Percentiles rank a stretch among this genome's conserved stretches.
Evolutionary conservation across 192 early-diverging fungal species (phyloP).

Genomic region (Entophlyctis luteolus): DNA sequence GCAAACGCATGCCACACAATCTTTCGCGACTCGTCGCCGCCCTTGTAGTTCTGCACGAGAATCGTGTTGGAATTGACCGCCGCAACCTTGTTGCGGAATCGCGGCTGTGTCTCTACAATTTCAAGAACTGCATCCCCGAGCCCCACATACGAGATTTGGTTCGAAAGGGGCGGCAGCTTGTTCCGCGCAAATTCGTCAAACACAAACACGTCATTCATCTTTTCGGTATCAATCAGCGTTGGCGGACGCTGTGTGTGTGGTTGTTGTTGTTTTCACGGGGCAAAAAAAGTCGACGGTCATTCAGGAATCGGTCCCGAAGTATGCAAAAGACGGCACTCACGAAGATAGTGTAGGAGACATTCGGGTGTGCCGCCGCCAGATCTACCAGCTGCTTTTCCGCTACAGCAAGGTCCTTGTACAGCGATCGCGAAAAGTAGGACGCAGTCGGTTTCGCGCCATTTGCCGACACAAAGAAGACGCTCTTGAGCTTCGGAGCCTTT

Average conservation of each 20-base stretch:
- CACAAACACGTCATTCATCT: slow-evolving; percentile 23
- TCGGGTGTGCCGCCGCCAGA: background rate
- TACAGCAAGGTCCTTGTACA: background rate
- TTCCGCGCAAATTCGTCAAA: slow-evolving; percentile 19
- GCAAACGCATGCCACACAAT: background rate
- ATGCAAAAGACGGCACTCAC: background rate
- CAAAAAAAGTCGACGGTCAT: background rate
- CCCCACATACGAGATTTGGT: slow-evolving; percentile 17
- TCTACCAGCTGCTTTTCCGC: slow-evolving; percentile 1
- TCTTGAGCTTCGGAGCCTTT: background rate
- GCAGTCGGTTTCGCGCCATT: background rate
- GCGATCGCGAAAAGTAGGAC: background rate
- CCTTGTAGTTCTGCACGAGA: background rate
- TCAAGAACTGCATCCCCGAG: slow-evolving; percentile 23
- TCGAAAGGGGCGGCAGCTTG: background rate
- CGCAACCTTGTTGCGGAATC: slow-evolving; percentile 18
- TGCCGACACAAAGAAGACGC: slow-evolving; percentile 18
- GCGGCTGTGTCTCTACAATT: slow-evolving; percentile 22
- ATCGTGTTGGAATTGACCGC: slow-evolving; percentile 5
- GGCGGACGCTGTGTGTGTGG: slow-evolving; percentile 21
- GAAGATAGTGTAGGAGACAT: slow-evolving; percentile 23
- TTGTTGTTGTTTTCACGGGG: background rate
- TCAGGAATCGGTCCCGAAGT: background rate
- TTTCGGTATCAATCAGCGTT: slow-evolving; percentile 13
- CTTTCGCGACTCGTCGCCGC: background rate